Evolutionary conservation across 768 basidiomycete species (phyloP).

Genomic region (Serpula lacrymans): DNA sequence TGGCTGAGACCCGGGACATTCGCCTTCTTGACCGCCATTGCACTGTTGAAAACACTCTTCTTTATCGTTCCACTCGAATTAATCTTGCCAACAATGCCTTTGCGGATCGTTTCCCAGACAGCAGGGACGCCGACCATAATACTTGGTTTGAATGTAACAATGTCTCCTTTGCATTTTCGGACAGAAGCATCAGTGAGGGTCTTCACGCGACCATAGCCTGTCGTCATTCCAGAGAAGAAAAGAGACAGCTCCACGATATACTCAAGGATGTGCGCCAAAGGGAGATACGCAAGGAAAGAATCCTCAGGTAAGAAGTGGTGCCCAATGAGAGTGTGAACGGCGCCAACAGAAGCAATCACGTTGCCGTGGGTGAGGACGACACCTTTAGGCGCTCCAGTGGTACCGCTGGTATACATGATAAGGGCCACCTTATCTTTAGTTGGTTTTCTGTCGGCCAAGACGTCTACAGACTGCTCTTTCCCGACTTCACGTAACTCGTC

Average conservation of each 20-base stretch:
- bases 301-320: constrained; percentile 40
- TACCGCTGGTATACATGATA: constrained; percentile 87
- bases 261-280: constrained; percentile 93
- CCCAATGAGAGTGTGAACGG: constrained; percentile 65
- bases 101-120: constrained; percentile 96
- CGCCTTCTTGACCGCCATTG: constrained; percentile 71
- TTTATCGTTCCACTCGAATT: constrained; percentile 62
- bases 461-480: constrained; percentile 47
- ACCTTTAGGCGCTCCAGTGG: constrained; percentile 93
- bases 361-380: constrained; percentile 87
- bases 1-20: constrained; percentile 60
- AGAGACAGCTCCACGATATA: constrained; percentile 86
- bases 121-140: constrained; percentile 95
- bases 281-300: constrained; percentile 82
- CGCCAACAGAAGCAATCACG: constrained; percentile 82
- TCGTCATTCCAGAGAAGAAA: constrained; percentile 72
- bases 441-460: constrained; percentile 49
- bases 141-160: constrained; percentile 77
- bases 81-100: constrained; percentile 86
- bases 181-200: constrained; percentile 95
- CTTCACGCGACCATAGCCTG: constrained; percentile 91
- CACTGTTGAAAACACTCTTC: constrained; percentile 77
- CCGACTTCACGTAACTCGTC: constrained; percentile 74
- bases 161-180: constrained; percentile 84
- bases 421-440: constrained; percentile 51